Evolutionary conservation across 805 yeast genomes (phyloP).

Genomic region (Cyberlindnera euphorbiiphila): DNA sequence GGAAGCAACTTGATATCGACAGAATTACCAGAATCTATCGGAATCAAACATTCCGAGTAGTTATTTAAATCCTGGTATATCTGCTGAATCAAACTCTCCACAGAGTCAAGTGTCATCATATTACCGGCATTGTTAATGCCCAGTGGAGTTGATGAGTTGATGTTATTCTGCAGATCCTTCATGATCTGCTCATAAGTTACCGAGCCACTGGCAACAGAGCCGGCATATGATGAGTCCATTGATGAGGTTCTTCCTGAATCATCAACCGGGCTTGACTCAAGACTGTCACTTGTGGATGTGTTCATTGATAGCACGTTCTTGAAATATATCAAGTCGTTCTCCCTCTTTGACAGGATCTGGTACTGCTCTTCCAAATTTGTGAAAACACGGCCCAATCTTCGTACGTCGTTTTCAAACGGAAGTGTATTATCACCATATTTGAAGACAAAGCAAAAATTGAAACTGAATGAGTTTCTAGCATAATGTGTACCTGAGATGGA

Average conservation of each 20-base stretch:
- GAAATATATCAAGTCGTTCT: conserved; percentile 38
- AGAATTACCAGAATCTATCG: conserved; percentile 83
- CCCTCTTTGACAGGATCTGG: conserved; percentile 60
- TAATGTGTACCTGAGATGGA: conserved; percentile 69
- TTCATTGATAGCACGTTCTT: conserved; percentile 10
- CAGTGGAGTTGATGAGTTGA: conserved; percentile 26
- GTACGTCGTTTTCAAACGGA: conserved; percentile 82
- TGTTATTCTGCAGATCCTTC: conserved; percentile 24
- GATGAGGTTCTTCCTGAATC: conserved; percentile 19
- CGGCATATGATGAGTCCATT: conserved; percentile 18
- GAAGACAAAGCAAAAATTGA: conserved; percentile 91
- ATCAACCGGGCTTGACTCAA: conserved; percentile 7
- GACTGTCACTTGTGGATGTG: conserved; percentile 5
- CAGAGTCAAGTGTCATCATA: conserved; percentile 37
- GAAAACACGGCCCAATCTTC: conserved; percentile 84
- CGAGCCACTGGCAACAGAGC: conserved; percentile 17
- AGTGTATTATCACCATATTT: conserved; percentile 75
- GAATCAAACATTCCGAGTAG: conserved; percentile 93
- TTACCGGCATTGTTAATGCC: conserved; percentile 23
- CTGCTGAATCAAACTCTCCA: conserved; percentile 80
- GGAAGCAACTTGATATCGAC: conserved; percentile 95
- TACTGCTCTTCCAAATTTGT: conserved; percentile 87
- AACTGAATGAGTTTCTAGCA: conserved; percentile 87
- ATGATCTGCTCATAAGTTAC: conserved; percentile 27
- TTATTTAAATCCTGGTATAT: conserved; percentile 92